Evolutionary conservation across 2,329 filamentous ascomycete genomes (phyloP).

Genomic region (Akanthomyces lecanii): DNA sequence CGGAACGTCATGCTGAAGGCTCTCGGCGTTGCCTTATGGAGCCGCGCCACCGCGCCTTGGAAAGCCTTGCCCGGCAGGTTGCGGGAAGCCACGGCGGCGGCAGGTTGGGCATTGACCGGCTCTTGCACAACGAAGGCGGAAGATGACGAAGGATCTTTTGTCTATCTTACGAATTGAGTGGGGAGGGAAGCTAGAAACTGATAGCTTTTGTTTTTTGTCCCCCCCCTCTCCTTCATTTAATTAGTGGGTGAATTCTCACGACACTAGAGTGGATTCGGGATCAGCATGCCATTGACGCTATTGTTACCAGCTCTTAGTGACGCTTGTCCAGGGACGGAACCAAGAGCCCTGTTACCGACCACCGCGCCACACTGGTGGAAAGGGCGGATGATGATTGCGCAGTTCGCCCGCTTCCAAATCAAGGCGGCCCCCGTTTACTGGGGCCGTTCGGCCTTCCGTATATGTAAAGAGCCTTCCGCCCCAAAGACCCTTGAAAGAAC

Average conservation of each 20-base stretch:
- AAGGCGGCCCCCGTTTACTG: neutral
- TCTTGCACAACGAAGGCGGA: neutral
- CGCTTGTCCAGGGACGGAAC: neutral
- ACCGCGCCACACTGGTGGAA: too few species aligned
- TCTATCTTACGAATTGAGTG: constrained; percentile 3
- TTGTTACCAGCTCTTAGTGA: neutral
- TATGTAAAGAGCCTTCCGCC: neutral
- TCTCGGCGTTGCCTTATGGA: neutral
- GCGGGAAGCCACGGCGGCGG: neutral
- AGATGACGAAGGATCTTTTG: neutral
- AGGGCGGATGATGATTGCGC: neutral
- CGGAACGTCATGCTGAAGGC: neutral
- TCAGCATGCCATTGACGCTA: neutral
- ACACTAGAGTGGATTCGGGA: constrained; percentile 2
- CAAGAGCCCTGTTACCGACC: neutral
- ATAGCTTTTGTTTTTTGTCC: neutral
- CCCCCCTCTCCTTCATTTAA: neutral
- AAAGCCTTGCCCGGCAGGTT: neutral
- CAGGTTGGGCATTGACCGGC: neutral
- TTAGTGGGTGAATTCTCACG: neutral
- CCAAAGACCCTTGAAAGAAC: neutral
- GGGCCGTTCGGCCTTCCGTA: neutral
- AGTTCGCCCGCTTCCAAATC: neutral
- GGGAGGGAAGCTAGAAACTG: too few species aligned
- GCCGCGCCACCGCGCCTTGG: too few species aligned